Conservation (phyloP, 805 yeast genomes). For the Kodamaea leandrae region DNA sequence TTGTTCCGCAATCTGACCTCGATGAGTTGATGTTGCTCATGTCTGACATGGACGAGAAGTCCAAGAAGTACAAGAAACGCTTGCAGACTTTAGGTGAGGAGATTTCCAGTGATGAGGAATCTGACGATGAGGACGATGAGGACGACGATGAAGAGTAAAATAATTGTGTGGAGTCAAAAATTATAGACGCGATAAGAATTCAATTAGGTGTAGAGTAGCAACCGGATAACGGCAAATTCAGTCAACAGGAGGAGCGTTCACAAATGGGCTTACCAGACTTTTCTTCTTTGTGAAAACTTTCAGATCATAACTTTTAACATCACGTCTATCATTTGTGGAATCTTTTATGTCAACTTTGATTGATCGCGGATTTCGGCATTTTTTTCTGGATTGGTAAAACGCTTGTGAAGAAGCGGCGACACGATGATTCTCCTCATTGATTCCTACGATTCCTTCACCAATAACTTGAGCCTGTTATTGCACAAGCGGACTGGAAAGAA, state of each 20-base stretch:
- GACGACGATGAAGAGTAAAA: constrained; percentile 47
- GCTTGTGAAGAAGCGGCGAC: neutral
- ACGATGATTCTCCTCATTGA: constrained; percentile 69
- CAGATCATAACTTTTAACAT: neutral
- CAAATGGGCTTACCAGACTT: too few relatives aligned
- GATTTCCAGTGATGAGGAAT: constrained; percentile 70
- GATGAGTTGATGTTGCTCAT: constrained; percentile 78
- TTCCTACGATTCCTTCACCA: constrained; percentile 94
- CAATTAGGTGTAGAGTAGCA: neutral
- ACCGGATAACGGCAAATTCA: neutral
- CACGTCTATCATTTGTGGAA: neutral
- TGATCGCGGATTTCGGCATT: too few relatives aligned
- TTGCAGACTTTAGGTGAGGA: constrained; percentile 55
- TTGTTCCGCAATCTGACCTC: constrained; percentile 51
- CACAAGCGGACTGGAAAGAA: constrained; percentile 47
- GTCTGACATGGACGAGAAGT: constrained; percentile 72
- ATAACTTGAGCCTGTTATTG: constrained; percentile 67
- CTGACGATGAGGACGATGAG: constrained; percentile 61
- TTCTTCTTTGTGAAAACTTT: too few relatives aligned
- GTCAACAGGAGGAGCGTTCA: too few relatives aligned
- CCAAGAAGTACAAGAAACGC: constrained; percentile 52
- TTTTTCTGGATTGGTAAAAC: neutral
- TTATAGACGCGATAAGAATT: constrained; percentile 14
- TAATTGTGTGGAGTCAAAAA: neutral
- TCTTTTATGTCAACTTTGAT: neutral